Evolutionary conservation across 768 basidiomycete species (phyloP).

Genomic region (Mycena epipterygia): DNA sequence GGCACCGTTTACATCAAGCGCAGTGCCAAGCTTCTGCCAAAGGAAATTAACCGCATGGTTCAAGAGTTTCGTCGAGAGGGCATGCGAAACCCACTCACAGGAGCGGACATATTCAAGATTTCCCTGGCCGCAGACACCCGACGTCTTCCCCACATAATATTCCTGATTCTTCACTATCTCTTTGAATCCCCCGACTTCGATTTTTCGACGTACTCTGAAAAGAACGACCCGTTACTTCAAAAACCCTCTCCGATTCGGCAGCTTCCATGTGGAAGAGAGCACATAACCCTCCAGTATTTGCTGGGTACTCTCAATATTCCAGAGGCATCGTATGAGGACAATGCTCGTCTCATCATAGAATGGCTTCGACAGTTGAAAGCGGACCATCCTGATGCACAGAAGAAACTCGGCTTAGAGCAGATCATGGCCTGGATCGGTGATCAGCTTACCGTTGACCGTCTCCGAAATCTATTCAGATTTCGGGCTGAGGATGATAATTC

Average conservation of each 20-base stretch:
- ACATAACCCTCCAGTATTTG: conserved; percentile 49
- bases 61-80: conserved; percentile 41
- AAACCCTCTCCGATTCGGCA: conserved; percentile 39
- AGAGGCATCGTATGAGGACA: conserved; percentile 57
- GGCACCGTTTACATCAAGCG: conserved; percentile 51
- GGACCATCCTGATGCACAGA: conserved; percentile 36
- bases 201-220: conserved; percentile 40
- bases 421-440: conserved; percentile 50
- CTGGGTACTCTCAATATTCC: conserved; percentile 51
- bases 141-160: conserved; percentile 24
- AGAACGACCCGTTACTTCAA: conserved; percentile 33
- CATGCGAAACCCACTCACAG: conserved; percentile 39
- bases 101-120: conserved; percentile 40
- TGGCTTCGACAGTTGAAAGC: conserved; percentile 47
- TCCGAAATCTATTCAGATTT: conserved; percentile 53
- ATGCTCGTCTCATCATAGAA: conserved; percentile 46
- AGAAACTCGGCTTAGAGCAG: conserved; percentile 37
- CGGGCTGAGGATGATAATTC: conserved; percentile 53
- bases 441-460: conserved; percentile 53
- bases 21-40: conserved; percentile 32
- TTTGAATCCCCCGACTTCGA: conserved; percentile 46
- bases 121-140: conserved; percentile 25
- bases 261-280: conserved; percentile 44
- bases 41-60: conserved; percentile 36
- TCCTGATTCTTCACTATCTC: conserved; percentile 45